Conservation (phyloP, 2,329 filamentous ascomycete species). For the Botrytis byssoidea region DNA sequence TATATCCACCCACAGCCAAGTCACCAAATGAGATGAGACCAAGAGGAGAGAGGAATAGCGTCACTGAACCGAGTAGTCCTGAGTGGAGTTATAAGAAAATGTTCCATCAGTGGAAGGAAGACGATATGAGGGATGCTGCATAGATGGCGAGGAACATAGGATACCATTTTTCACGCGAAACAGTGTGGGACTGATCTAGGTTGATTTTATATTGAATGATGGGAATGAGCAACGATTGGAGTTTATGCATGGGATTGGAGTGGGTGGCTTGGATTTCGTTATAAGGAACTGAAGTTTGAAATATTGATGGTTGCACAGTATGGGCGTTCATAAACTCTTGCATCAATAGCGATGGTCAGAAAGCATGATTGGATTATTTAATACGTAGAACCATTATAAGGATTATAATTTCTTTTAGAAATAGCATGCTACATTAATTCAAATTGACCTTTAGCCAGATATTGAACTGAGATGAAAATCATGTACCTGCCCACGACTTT, state of each 20-base stretch:
- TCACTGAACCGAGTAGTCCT: conserved; percentile 26
- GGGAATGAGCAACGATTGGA: conserved; percentile 7
- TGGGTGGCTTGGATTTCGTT: not conserved
- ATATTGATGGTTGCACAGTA: not conserved
- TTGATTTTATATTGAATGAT: not conserved
- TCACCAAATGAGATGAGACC: not conserved
- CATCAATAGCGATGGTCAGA: conserved; percentile 2
- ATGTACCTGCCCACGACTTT: not conserved
- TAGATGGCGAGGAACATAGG: not conserved
- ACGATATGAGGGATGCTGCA: conserved; percentile 9
- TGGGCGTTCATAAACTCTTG: not conserved
- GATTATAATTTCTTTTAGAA: not conserved
- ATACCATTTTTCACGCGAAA: not conserved
- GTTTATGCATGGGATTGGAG: not conserved
- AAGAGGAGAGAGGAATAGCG: conserved; percentile 3
- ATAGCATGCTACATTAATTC: not conserved
- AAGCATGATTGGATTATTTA: not conserved
- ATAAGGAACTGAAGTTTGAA: not conserved
- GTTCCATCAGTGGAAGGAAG: conserved; percentile 24
- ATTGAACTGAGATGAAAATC: not conserved
- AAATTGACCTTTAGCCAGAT: not conserved
- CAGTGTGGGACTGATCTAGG: not conserved
- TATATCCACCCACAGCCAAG: conserved; percentile 18
- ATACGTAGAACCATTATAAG: not conserved
- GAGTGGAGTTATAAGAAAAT: conserved; percentile 28